Evolutionary conservation across 108 stramenopile genomes (phyloP).

Genomic region (Cyclotella atomus): DNA sequence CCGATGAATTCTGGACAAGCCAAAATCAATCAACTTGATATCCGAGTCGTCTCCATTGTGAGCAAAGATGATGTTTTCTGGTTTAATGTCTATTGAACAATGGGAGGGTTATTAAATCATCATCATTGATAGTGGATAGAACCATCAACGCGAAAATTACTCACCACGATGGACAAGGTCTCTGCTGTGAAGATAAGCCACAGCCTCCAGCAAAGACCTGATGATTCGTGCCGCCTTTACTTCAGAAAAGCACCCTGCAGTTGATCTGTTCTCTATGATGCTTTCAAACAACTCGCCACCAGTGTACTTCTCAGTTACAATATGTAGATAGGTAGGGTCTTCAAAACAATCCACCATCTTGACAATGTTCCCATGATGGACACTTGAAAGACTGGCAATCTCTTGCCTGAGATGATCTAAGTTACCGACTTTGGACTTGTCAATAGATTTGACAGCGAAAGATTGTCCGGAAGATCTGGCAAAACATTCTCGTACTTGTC

Average conservation of each 20-base stretch:
- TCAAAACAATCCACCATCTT: slow-evolving; percentile 79
- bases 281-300: slow-evolving; percentile 93
- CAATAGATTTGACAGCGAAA: slow-evolving; percentile 69
- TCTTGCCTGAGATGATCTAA: slow-evolving; percentile 19
- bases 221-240: slow-evolving; percentile 20
- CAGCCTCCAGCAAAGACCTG: slow-evolving; percentile 49
- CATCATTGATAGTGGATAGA: too few species aligned
- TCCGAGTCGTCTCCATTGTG: slow-evolving; percentile 22
- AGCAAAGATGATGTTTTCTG: slow-evolving; percentile 72
- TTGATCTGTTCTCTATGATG: slow-evolving; percentile 78
- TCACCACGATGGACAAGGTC: slow-evolving; percentile 70
- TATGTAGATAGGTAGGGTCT: slow-evolving; percentile 58
- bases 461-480: slow-evolving; percentile 38
- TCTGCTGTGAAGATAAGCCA: slow-evolving; percentile 64
- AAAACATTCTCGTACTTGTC: slow-evolving; percentile 22
- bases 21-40: slow-evolving; percentile 83
- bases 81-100: too few species aligned
- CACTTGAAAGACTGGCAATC: slow-evolving; percentile 6
- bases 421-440: slow-evolving; percentile 35
- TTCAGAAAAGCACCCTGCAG: slow-evolving; percentile 24
- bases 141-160: too few species aligned
- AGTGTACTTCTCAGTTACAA: slow-evolving; percentile 74
- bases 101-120: too few species aligned
- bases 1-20: slow-evolving; percentile 44
- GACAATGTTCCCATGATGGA: slow-evolving; percentile 39